Evolutionary conservation across 2,329 filamentous ascomycete genomes (phyloP), one percentile per base, ranked within the genome.

Genomic region (Chaetomium olivaceum): DNA sequence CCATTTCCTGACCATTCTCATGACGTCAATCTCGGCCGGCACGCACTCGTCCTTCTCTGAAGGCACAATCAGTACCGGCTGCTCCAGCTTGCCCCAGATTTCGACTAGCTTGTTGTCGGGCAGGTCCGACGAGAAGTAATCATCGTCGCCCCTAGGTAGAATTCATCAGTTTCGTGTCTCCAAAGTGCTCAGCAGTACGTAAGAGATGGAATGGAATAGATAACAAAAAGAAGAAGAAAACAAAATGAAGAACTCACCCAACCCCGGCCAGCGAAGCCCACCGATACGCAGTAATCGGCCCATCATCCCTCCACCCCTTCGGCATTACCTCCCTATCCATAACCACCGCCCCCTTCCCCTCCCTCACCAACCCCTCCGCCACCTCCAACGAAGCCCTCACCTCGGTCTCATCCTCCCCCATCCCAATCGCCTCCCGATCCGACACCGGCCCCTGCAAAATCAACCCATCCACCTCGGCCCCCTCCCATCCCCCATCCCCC

Each of bases 111-210:
- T 80, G 36, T 85, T 80, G 36, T 83, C 78, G 0, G 80, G 76
- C n/a, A 95, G 78, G 74, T 95, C 91, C 2, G 87, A 88, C n/a
- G 90, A 93, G 78, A 96, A 97, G 74, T 91, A 92, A 75, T 97
- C 93, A 75, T 97, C 93, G 65, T 91, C 89, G 11, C 89, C 90
- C 5, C 87, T 64, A 23, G 39, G 16, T 23, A 23, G 2, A 3
- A 29, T 23, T 7, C 16, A n/a, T 43, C 5, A 43, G 39, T n/a
- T 1, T 16, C 39, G 2, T 4, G 5, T n/a, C 5, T n/a, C 39
- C 14, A 39, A 19, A 19, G 5, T 39, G 14, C 36, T 19, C 19
- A 5, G 36, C 1, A 39, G 36, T 14, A 16, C 14, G 36, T 39
- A 39, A n/a, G 31, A 21, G 19, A 48, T 19, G n/a, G 21, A 29